Base-by-base conservation (phyloP, 1,139 yeast species). In the Yamadazyma aaseri region DNA sequence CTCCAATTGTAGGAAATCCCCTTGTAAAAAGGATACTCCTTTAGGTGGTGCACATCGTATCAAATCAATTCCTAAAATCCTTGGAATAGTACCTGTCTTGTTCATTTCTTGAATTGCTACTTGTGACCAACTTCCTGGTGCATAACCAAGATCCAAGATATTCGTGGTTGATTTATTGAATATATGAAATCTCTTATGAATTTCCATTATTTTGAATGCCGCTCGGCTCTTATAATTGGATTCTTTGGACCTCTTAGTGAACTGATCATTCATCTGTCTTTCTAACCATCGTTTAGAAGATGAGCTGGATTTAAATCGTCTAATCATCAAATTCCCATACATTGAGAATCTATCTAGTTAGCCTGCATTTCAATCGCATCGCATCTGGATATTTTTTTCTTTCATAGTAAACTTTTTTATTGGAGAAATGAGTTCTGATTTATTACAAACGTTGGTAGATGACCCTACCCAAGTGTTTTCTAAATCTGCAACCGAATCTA, bases 201-300 rank as follows among this genome's bases (percentile, higher is more conserved):
- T 68, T 53, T 83, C 87, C 14, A 79, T 55, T 27, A 92, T 65
- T 53, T 92, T 92, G 63, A 77, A 90, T 0, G 97, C 97, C 0
- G 98, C 98, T 32, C 98, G 63, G 2, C 97, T 87, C 46, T 81
- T 72, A 46, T 76, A 76, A 39, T 84, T 75, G 32, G 73, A 71
- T 8, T 64, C 62, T 50, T 76, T 79, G 4, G 96, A 89, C 44
- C 80, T 79, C 35, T 73, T 68, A 3, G 87, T 71, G 55, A 69
- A 86, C 28, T 52, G 65, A 55, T 89, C 97, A 15, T 60, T 66
- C 23, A 62, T 57, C 43, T 85, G 94, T 37, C 97, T 71, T 21
- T 74, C 67, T 2, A 87, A 58, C 97, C 97, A 46, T 40, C 46
- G 18, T 28, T 42, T 43, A 0, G 94, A 84, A 1, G 84, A 76